Base-by-base conservation (phyloP, 768 basidiomycete genomes). In the Pisolithus marmoratus region DNA sequence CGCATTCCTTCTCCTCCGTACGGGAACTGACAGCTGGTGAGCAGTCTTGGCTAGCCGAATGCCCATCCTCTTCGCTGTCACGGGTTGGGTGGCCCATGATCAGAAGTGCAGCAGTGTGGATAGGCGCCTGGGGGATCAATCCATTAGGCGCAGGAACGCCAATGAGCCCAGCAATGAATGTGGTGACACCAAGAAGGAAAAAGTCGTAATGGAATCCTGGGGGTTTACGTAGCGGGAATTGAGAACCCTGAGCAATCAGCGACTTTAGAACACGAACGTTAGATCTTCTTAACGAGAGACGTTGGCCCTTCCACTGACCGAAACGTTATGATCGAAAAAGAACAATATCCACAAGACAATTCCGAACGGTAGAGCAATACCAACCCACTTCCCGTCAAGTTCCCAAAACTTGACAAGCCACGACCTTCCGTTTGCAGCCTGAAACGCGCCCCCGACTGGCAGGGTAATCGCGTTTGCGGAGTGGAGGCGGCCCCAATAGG, bases 271-370 rank as follows among this genome's bases (percentile, higher is more conserved):
- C 48, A 49, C 37, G 20, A 37, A 27, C 24, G 17, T 53, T 17
- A 53, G 45, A 48, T 8, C 26, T n/a, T 26, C 40, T 37, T 5
- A 14, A 34, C 1, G 24, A 14, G 20, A 38, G 12, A 27, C 40
- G 36, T 2, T 8, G 5, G 31, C 44, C 11, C 29, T 27, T 50
- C 9, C 8, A 14, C 86, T 59, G 64, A 90, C 90, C 44, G 91
- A 94, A 49, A 94, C 90, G 59, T 94, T 94, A 58, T 94, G 90
- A 57, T 97, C 93, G 58, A 96, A 96, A 74, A 94, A 94, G 71
- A 97, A 95, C 41, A 96, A 71, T 22, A 95, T 79, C 82, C 90
- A 96, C 5, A 98, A 73, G 20, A 93, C 74, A 38, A 94, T 67
- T 2, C 94, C 94, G 60, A 96, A 96, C 0, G 93, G 94, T 40